phyloP scores from a whole-genome alignment of 1,284 basidiomycete genomes.

The Cryptococcus floricola region DNA sequence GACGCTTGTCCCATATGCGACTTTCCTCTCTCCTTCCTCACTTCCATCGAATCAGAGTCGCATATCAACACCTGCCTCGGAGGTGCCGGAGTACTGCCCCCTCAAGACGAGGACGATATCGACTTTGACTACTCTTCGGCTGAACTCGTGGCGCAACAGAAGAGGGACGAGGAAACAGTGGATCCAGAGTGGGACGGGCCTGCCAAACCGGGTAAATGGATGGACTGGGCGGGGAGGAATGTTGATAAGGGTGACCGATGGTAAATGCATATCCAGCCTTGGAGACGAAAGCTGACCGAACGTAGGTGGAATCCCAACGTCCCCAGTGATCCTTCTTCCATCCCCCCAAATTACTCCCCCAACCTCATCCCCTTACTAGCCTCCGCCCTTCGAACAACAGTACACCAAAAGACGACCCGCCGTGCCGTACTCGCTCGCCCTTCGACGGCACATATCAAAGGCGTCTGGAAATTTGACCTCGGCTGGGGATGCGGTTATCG shows the following conservation, averaged over 20 bases:
- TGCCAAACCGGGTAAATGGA: conserved; percentile 30
- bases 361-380: conserved; percentile 66
- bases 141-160: conserved; percentile 1
- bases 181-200: conserved; percentile 36
- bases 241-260: conserved; percentile 34
- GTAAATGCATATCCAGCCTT: conserved; percentile 14
- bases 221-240: conserved; percentile 21
- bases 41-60: conserved; percentile 9
- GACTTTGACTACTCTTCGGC: conserved; percentile 2
- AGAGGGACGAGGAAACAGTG: conserved; percentile 6
- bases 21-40: conserved; percentile 15
- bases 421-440: conserved; percentile 65
- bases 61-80: conserved; percentile 30
- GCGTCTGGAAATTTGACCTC: conserved; percentile 61
- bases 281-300: background rate
- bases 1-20: conserved; percentile 29
- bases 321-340: no score
- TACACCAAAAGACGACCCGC: conserved; percentile 55
- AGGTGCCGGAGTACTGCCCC: background rate
- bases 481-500: conserved; percentile 61
- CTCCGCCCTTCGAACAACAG: conserved; percentile 56
- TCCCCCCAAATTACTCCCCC: background rate
- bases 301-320: conserved; percentile 41
- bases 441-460: conserved; percentile 58
- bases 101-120: background rate